Evolutionary conservation across 2,329 filamentous ascomycete species (phyloP).

Genomic region (Sordariomycetes sp.): DNA sequence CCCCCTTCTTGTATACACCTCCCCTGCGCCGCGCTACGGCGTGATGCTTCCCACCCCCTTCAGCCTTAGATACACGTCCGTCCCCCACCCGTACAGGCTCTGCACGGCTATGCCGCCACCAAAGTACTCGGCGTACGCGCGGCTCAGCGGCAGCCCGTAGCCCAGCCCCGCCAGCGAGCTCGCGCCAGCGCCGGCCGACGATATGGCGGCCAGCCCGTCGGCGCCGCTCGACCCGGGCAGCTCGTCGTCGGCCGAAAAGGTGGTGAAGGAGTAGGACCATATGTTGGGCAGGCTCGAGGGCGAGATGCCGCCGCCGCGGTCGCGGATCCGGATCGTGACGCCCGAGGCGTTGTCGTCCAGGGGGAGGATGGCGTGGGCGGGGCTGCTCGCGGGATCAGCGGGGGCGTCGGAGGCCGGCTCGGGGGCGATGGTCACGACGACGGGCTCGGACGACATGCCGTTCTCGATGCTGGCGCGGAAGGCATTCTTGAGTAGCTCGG

Average conservation of each 20-base stretch:
- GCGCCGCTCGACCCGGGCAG: conserved; percentile 27
- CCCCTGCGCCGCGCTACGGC: conserved; percentile 10
- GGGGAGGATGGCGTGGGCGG: conserved; percentile 33
- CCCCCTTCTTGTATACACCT: background rate
- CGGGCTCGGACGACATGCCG: conserved; percentile 65
- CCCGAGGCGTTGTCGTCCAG: conserved; percentile 62
- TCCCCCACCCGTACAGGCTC: conserved; percentile 88
- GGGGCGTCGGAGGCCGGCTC: conserved; percentile 32
- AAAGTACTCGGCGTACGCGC: conserved; percentile 97
- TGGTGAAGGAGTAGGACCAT: conserved; percentile 97
- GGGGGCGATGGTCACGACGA: conserved; percentile 86
- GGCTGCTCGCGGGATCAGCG: conserved; percentile 8
- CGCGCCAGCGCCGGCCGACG: conserved; percentile 57
- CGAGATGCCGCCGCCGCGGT: conserved; percentile 87
- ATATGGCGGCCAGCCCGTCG: conserved; percentile 62
- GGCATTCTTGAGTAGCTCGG: conserved; percentile 91
- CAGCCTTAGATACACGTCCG: conserved; percentile 56
- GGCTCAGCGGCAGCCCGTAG: conserved; percentile 80
- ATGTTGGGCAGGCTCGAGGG: conserved; percentile 77
- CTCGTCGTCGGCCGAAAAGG: conserved; percentile 59
- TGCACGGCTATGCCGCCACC: conserved; percentile 92
- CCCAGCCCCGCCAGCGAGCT: conserved; percentile 88
- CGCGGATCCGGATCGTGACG: conserved; percentile 89
- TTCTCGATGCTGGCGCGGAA: conserved; percentile 89
- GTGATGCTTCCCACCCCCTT: conserved; percentile 51